Conservation (phyloP, 2,329 filamentous ascomycete species). For the Colletotrichum sp. region DNA sequence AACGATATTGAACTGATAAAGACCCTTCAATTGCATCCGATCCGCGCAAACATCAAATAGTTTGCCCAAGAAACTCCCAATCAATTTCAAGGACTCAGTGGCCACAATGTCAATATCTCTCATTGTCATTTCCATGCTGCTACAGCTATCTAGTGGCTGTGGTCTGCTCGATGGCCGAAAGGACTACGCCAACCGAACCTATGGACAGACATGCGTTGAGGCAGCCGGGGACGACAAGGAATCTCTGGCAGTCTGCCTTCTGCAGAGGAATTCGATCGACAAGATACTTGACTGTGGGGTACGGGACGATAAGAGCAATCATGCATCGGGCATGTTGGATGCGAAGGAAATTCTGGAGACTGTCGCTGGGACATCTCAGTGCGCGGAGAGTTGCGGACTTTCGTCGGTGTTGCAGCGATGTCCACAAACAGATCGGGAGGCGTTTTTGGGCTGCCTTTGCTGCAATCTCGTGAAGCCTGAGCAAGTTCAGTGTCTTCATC, state of each 20-base stretch:
- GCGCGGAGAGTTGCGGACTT: background rate
- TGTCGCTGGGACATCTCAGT: background rate
- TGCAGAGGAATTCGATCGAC: background rate
- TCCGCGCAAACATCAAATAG: background rate
- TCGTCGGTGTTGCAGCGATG: background rate
- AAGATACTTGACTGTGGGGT: background rate
- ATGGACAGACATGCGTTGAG: background rate
- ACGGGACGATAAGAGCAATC: rapidly evolving
- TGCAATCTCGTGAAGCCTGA: background rate
- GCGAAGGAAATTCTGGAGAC: background rate
- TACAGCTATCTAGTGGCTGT: background rate
- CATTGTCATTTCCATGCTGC: background rate
- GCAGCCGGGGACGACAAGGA: background rate
- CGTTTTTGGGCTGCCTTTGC: background rate
- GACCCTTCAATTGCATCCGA: background rate
- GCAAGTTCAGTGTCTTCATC: background rate
- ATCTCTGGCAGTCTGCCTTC: background rate
- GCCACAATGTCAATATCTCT: background rate
- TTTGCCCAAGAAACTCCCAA: background rate
- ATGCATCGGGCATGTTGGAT: background rate
- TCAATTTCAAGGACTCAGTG: background rate
- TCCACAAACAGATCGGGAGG: background rate
- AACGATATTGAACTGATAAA: background rate
- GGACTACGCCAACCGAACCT: background rate
- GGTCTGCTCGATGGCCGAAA: rapidly evolving